Evolutionary conservation across 345 rosid genomes (phyloP), one percentile per base, ranked within the genome.

Genomic region (Garcia nutans): DNA sequence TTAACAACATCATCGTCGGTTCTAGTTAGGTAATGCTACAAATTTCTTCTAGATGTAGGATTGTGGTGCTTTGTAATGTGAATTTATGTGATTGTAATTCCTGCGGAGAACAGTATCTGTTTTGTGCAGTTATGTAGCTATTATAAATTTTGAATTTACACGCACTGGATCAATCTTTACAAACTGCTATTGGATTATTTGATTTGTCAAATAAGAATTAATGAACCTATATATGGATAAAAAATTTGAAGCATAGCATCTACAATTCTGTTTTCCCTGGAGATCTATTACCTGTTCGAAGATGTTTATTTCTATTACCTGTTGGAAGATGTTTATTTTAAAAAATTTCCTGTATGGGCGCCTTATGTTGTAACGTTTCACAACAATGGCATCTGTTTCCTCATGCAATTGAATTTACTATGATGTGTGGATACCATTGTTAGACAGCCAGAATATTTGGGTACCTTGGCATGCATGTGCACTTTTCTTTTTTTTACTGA

Each of bases 1-100:
- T 93, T 82, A 93, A 91, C 89, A 93, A 90, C 88, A 91, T 93
- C 74, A 90, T 93, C 31, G 92, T 93, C 70, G 94, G 94, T 26
- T 81, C 94, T 76, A 15, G 80, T 81, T 91, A 91, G 90, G 84
- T 73, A 66, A 65, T 75, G 13, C 5, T 50, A 52, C 26, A 23
- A 41, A n/a, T 41, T 74, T 65, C 50, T 37, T 66, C 17, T 24
- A 3, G 20, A 59, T n/a, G 15, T 59, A 10, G 13, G 8, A 59
- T 59, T 10, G 11, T 58, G 62, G 17, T 65, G 47, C 12, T 65
- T 41, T 9, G 20, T 50, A 1, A 9, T 47, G 2, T 47, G 13
- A 47, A 7, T 5, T 19, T 65, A 16, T 5, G 12, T 63, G 1
- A 33, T 17, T 33, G 47, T 10, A 15, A 63, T 62, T 62, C 10